Evolutionary conservation across 2,329 filamentous ascomycete species (phyloP), one percentile per base, ranked within the genome.

Genomic region (Nothopassalora personata): DNA sequence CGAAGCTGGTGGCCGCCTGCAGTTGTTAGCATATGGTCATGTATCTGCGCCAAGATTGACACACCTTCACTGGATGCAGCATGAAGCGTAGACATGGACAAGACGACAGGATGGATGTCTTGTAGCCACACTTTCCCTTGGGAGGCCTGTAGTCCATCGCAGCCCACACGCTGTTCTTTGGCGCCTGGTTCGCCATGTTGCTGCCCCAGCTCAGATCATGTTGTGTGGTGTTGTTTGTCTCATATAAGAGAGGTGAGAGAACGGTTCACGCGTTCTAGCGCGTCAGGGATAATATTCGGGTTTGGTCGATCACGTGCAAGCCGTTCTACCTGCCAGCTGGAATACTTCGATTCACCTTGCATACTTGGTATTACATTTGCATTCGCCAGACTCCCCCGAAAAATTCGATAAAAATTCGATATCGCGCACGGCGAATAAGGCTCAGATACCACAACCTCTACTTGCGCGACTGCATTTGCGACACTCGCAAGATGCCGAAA

Each of bases 61-160:
- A 52, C 67, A 77, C 80, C 72, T 83, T 82, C 47, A 83, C 72
- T 0, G 81, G 81, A 69, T 83, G 81, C 6, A 82, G 69, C 81
- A 83, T 83, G 72, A 83, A 83, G 18, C 81, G 75, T 46, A 81
- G 70, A 66, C 81, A 83, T 4, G 81, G 74, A 63, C 81, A 83
- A 53, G 71, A 76, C 1, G 76, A 75, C 33, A 82, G 68, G 15
- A 81, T 67, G 27, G 75, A 76, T 2, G 72, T 70, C 62, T 80
- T 81, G 72, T 75, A 75, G 54, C 80, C 80, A 70, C 80, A 83
- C 54, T 73, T 73, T 30, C 80, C 80, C 43, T 77, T 77, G 5
- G 80, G 80, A 30, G 80, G 76, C 10, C 72, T 70, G 62, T 82
- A 81, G 66, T 75, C 73, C 79, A 81, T 81, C 23, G 77, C 75